Evolutionary conservation across 2,329 filamentous ascomycete genomes (phyloP).

Genomic region (Penicillium freii): DNA sequence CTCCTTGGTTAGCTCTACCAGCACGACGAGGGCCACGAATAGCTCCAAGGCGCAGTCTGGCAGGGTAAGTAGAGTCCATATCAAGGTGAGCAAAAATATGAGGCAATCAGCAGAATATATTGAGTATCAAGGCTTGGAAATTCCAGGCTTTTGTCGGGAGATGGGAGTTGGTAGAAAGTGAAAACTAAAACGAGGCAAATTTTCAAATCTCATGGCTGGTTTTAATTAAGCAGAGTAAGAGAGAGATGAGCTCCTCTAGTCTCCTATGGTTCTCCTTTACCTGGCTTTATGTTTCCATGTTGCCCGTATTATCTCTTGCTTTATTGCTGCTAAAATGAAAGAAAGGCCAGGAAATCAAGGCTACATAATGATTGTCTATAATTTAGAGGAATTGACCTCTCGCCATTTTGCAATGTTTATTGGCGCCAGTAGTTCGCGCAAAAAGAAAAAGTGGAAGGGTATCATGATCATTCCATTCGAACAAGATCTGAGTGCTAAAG

Average conservation of each 20-base stretch:
- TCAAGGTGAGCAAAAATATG: background rate
- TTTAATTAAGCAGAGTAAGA: background rate
- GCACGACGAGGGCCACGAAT: background rate
- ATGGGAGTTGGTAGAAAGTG: background rate
- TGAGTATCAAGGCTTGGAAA: background rate
- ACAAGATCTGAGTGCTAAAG: slow-evolving; percentile 5
- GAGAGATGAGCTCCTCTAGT: background rate
- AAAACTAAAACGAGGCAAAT: background rate
- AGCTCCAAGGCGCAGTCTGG: background rate
- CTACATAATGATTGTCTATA: no score
- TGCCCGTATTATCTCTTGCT: background rate
- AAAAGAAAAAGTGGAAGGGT: slow-evolving; percentile 1
- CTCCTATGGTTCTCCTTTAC: background rate
- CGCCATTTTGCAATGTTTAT: background rate
- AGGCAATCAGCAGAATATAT: background rate
- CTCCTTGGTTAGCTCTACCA: background rate
- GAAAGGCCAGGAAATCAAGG: background rate
- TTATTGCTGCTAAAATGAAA: background rate
- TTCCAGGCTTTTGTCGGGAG: background rate
- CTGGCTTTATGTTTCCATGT: background rate
- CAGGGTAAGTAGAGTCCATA: background rate
- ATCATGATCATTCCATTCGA: slow-evolving; percentile 13
- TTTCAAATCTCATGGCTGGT: background rate
- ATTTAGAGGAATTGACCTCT: background rate
- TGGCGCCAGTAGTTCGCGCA: background rate